Conservation (phyloP, 2,329 filamentous ascomycete genomes). For the Phaeosphaeriaceae sp. region DNA sequence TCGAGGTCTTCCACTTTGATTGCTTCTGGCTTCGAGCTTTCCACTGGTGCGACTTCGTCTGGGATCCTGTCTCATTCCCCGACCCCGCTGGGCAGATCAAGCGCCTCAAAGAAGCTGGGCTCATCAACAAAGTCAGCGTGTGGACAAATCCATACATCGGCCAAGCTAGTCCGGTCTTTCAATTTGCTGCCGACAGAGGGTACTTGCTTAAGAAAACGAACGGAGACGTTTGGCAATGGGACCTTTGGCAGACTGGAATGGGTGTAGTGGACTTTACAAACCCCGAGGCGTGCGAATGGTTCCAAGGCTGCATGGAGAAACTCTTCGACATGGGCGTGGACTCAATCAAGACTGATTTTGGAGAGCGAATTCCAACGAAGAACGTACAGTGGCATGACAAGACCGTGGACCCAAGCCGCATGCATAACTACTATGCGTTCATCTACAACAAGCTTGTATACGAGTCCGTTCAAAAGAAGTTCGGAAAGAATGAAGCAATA, state of each 20-base stretch:
- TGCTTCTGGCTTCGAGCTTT: conserved; percentile 81
- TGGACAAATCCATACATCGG: conserved; percentile 81
- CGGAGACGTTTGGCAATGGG: conserved; percentile 77
- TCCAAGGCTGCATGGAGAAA: conserved; percentile 64
- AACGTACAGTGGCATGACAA: conserved; percentile 71
- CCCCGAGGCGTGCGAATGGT: conserved; percentile 72
- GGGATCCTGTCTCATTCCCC: conserved; percentile 72
- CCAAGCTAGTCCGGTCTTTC: conserved; percentile 72
- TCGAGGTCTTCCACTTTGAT: conserved; percentile 78
- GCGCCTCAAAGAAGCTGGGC: conserved; percentile 67
- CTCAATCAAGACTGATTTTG: conserved; percentile 78
- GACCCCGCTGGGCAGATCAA: conserved; percentile 70
- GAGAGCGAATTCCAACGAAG: conserved; percentile 71
- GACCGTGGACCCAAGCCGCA: conserved; percentile 66
- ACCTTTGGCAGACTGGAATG: conserved; percentile 80
- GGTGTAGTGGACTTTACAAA: conserved; percentile 77
- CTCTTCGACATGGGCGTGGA: conserved; percentile 75
- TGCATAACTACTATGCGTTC: conserved; percentile 82
- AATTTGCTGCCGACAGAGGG: conserved; percentile 68
- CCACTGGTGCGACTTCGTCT: conserved; percentile 77
- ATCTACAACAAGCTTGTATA: conserved; percentile 75
- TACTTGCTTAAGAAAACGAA: conserved; percentile 74
- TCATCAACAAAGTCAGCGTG: conserved; percentile 69
- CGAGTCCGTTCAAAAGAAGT: conserved; percentile 64
- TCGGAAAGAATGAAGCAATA: conserved; percentile 63